Evolutionary conservation across 768 basidiomycete genomes (phyloP), one percentile per base, ranked within the genome.

Genomic region (Lactifluus volemus): DNA sequence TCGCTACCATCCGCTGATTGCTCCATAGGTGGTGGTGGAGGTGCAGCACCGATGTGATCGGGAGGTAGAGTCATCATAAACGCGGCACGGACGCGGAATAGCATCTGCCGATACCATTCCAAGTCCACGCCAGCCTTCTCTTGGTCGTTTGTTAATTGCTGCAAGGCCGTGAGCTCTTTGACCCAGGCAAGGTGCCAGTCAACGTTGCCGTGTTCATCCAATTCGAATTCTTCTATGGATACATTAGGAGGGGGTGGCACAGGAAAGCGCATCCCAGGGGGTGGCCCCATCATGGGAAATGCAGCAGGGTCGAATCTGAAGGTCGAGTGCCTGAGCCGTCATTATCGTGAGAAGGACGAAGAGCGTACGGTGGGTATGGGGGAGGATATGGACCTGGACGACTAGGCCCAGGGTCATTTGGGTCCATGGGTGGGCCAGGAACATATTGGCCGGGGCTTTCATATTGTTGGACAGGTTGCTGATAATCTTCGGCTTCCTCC

Each of bases 31-130:
- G 65, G 65, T 6, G 63, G 65, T 15, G 59, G 56, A 11, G 61
- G 61, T 2, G 56, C 61, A 44, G 47, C 47, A 45, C 50, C 53
- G 36, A 61, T 54, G 45, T 54, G 58, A 15, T 67, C 67, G 19
- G 59, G 59, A n/a, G 58, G 64, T 21, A 69, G 64, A 38, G 75
- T 45, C 63, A 66, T 82, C 81, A 90, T 83, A 64, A 91, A 76
- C 17, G 86, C 86, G 48, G 78, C 79, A 57, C 90, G 78, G 47
- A 92, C 83, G n/a, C 88, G 83, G 68, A 88, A 78, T 9, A 91
- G 69, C 89, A 92, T 92, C 82, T 88, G 85, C 64, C 86, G 76
- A 67, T 85, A 93, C 90, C 90, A 93, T 63, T 92, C 90, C 49
- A 83, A 84, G 53, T 89, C 88, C 3, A 81, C 85, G 34, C 86